Evolutionary conservation across 768 basidiomycete species (phyloP), one percentile per base, ranked within the genome.

Genomic region (Lactarius tabidus): DNA sequence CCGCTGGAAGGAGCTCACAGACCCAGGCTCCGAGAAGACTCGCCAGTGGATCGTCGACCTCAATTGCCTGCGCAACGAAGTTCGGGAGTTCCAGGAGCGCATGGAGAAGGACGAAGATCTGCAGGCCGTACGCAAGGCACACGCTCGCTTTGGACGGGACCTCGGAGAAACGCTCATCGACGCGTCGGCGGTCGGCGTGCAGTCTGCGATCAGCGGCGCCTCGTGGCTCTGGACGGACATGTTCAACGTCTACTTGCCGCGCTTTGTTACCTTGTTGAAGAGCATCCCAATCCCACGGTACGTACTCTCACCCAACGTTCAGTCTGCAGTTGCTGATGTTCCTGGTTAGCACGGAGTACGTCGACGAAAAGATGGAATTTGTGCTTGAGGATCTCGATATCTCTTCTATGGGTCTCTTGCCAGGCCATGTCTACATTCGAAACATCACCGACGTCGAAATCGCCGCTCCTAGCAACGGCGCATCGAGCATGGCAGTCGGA

Each of bases 171-270:
- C 78, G 77, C 55, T 77, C 70, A 69, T 79, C 6, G 71, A 75
- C 39, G 72, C 79, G 66, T 74, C 80, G 9, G 68, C 77, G 68
- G 76, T 77, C 0, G 80, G 81, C 7, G 52, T 85, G 52, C 80
- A 85, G 71, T 80, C 80, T 12, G 80, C 82, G 5, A 71, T 87
- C 67, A 85, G 88, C 60, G 82, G 86, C 54, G 81, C 83, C 6
- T 81, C 85, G 1, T 91, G 89, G 89, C 84, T 90, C 76, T 90
- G 87, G 87, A 83, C 87, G 72, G 93, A 95, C 66, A 65, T 93
- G 8, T 87, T 91, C 78, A 89, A 87, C 70, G 88, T 92, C 18
- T 93, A 92, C 71, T 73, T 89, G 1, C 91, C 91, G 18, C 81
- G 82, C 10, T 38, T 84, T 1, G 72, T 88, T 62, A 69, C 65